phyloP scores from a whole-genome alignment of 257 asterid genomes.

The Leonotis leonurus region DNA sequence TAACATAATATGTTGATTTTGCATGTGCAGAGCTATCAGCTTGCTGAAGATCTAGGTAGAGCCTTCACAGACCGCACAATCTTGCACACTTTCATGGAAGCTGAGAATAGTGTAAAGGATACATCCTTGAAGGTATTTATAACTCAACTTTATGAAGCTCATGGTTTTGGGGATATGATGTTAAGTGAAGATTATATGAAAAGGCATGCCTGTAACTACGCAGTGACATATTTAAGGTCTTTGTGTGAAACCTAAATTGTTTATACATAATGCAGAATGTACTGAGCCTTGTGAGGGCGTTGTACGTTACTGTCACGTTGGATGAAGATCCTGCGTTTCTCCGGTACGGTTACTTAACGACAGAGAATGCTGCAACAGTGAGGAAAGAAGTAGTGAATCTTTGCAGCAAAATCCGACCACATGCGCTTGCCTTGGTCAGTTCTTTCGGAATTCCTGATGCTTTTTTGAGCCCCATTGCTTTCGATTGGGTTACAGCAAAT shows the following conservation, averaged over 20 bases:
- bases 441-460: slow-evolving; percentile 92
- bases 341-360: slow-evolving; percentile 64
- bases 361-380: slow-evolving; percentile 56
- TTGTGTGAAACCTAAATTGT: neutral
- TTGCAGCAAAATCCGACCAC: slow-evolving; percentile 75
- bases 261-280: slow-evolving; percentile 40
- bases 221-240: neutral
- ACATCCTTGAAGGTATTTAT: slow-evolving; percentile 53
- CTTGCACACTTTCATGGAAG: slow-evolving; percentile 54
- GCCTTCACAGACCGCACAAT: slow-evolving; percentile 78
- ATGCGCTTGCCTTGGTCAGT: slow-evolving; percentile 67
- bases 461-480: slow-evolving; percentile 82
- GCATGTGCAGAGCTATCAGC: slow-evolving; percentile 65
- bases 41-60: slow-evolving; percentile 93
- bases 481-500: slow-evolving; percentile 87
- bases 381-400: slow-evolving; percentile 68
- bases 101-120: slow-evolving; percentile 53
- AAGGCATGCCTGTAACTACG: no score
- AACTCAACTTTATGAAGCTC: neutral
- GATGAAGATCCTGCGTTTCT: slow-evolving; percentile 90
- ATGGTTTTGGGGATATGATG: neutral
- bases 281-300: slow-evolving; percentile 60
- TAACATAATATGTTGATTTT: slow-evolving; percentile 3
- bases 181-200: neutral
- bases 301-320: slow-evolving; percentile 55